A percentile compares a stretch with the other conserved stretches of the same genome.
Evolutionary conservation across 2,329 filamentous ascomycete species (phyloP).

Genomic region (Alternaria burnsii): DNA sequence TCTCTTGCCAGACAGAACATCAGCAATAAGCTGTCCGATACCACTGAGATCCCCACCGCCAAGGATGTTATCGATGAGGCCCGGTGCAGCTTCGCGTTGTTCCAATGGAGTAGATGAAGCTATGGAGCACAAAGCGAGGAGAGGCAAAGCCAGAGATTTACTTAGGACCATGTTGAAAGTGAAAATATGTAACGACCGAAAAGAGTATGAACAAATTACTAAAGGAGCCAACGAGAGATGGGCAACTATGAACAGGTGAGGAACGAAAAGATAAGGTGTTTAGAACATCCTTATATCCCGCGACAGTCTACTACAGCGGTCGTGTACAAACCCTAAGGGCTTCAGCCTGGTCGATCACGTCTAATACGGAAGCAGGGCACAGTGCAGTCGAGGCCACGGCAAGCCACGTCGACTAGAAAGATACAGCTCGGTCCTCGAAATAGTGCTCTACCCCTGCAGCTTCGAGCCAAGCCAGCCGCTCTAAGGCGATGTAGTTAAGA

Average conservation of each 20-base stretch:
- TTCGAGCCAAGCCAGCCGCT: neutral
- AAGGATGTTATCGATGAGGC: slow-evolving; percentile 37
- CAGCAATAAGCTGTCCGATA: slow-evolving; percentile 36
- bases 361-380: neutral
- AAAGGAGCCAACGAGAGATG: neutral
- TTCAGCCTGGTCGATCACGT: neutral
- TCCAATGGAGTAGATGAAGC: slow-evolving; percentile 34
- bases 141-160: neutral
- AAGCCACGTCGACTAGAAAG: slow-evolving; percentile 7
- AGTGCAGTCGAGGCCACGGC: neutral
- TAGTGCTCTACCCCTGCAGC: slow-evolving; percentile 8
- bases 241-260: neutral
- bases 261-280: neutral
- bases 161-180: slow-evolving; percentile 9
- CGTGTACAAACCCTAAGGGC: neutral
- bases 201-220: neutral
- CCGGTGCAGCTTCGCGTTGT: slow-evolving; percentile 29
- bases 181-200: neutral
- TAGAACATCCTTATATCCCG: slow-evolving; percentile 11
- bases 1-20: slow-evolving; percentile 37
- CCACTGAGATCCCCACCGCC: slow-evolving; percentile 23
- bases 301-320: neutral
- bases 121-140: slow-evolving; percentile 13
- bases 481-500: neutral
- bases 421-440: slow-evolving; percentile 2